Evolutionary conservation across 495 filamentous ascomycete species (phyloP), one percentile per base, ranked within the genome.

Genomic region (Penicillium herquei): DNA sequence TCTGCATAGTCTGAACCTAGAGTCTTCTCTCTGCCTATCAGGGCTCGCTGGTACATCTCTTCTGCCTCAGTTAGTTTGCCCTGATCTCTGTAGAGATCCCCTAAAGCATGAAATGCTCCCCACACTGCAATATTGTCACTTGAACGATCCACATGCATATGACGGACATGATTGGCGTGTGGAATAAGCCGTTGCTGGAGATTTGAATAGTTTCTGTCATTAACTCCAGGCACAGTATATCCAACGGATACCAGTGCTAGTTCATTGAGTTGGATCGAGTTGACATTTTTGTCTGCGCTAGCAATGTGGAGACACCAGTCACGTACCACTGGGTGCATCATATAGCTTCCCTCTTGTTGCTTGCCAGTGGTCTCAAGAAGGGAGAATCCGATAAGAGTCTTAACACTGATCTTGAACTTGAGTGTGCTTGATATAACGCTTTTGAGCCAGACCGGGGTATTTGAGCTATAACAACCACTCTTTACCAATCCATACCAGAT

Each of bases 401-500:
- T 64, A 6, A 76, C 52, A 4, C 56, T 48, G 8, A 21, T 31
- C 49, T 66, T 63, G 39, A 78, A 77, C 16, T 42, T 45, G 3
- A 77, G 54, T 52, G 58, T 57, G 33, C 58, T 61, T 51, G 61
- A 60, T 48, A 65, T 58, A 10, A 59, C 49, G 14, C 51, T 53
- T 60, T 59, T 12, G 13, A 76, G 57, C 74, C 67, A 78, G 8
- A 9, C 7, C 0, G 68, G 72, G 2, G 55, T 33, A n/a, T 61
- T 7, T 2, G 52, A 57, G 54, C 47, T 42, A 46, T 65, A 0
- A 1, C 8, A 13, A 14, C 56, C 54, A 49, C 51, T 43, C 21
- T 58, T n/a, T 14, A 77, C 14, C 47, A 81, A 66, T 52, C 78
- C 72, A 54, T 70, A 79, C 78, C 77, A 82, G 37, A 81, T 65